phyloP scores from a whole-genome alignment of 345 rosid genomes.

The Hypericum androsaemum region DNA sequence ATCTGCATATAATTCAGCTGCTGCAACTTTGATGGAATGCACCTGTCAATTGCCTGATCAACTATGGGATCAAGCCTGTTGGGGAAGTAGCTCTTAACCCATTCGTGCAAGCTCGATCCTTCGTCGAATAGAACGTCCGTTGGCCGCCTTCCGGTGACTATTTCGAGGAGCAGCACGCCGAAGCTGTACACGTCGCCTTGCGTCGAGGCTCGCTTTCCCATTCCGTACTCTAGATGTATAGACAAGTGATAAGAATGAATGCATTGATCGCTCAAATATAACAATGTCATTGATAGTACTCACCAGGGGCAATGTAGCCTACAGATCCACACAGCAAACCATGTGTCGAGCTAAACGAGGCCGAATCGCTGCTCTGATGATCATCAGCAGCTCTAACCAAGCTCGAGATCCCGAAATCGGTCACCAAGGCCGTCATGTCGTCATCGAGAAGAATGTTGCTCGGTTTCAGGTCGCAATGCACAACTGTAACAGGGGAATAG shows the following conservation, averaged over 20 bases:
- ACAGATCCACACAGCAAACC: conserved; percentile 75
- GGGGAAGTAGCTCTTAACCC: conserved; percentile 66
- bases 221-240: conserved; percentile 54
- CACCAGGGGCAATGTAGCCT: conserved; percentile 95
- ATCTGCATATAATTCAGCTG: conserved; percentile 16
- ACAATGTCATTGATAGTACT: no score
- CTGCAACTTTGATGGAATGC: conserved; percentile 28
- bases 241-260: conserved; percentile 1
- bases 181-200: conserved; percentile 87
- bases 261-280: no score
- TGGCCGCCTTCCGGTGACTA: conserved; percentile 60
- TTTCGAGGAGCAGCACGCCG: conserved; percentile 73
- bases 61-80: conserved; percentile 47
- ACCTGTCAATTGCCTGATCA: conserved; percentile 43
- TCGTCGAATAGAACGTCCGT: conserved; percentile 46
- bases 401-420: conserved; percentile 84
- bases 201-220: conserved; percentile 66
- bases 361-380: conserved; percentile 27
- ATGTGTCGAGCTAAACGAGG: conserved; percentile 57
- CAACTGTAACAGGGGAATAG: conserved; percentile 67
- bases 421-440: conserved; percentile 76
- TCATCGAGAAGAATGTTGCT: conserved; percentile 88
- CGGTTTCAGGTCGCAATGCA: conserved; percentile 94
- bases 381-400: conserved; percentile 44
- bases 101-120: conserved; percentile 68